Percentiles rank a stretch among this genome's conserved stretches.
Conservation (phyloP, 805 yeast species). For the Isabelozyma rhagii region DNA sequence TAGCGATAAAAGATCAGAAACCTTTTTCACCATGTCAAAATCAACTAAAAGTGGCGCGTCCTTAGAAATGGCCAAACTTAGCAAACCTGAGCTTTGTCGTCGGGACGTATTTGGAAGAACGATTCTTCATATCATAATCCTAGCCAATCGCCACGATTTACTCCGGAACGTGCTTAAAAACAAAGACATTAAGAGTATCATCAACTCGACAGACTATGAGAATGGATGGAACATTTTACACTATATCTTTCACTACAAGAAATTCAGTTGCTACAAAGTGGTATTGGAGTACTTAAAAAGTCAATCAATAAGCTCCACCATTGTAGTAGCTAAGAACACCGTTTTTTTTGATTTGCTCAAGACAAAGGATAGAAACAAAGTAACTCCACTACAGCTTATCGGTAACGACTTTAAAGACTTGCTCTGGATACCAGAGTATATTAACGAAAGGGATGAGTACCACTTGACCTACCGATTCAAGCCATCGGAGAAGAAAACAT, state of each 20-base stretch:
- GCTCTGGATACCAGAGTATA: constrained; percentile 41
- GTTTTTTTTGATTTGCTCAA: constrained; percentile 39
- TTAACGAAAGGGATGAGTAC: constrained; percentile 31
- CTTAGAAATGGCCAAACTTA: constrained; percentile 7
- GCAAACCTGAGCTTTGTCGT: constrained; percentile 36
- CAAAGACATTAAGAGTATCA: constrained; percentile 40
- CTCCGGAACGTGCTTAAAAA: constrained; percentile 47
- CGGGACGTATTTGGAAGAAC: constrained; percentile 74
- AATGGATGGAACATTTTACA: constrained; percentile 84
- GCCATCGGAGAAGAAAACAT: neutral
- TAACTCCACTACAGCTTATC: constrained; percentile 70
- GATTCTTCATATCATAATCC: constrained; percentile 53
- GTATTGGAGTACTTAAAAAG: constrained; percentile 24
- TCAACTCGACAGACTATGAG: constrained; percentile 57
- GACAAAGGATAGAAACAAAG: constrained; percentile 65
- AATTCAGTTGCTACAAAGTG: constrained; percentile 50
- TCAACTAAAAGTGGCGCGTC: neutral
- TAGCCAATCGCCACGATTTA: constrained; percentile 46
- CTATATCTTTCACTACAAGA: constrained; percentile 57
- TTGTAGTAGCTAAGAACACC: constrained; percentile 18
- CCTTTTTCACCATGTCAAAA: neutral
- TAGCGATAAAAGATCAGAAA: constrained; percentile 5
- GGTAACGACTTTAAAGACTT: constrained; percentile 44
- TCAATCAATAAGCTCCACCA: constrained; percentile 1
- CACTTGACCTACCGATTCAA: constrained; percentile 22